Evolutionary conservation across 2,329 filamentous ascomycete genomes (phyloP).

Genomic region (Verticillium nonalfalfae): DNA sequence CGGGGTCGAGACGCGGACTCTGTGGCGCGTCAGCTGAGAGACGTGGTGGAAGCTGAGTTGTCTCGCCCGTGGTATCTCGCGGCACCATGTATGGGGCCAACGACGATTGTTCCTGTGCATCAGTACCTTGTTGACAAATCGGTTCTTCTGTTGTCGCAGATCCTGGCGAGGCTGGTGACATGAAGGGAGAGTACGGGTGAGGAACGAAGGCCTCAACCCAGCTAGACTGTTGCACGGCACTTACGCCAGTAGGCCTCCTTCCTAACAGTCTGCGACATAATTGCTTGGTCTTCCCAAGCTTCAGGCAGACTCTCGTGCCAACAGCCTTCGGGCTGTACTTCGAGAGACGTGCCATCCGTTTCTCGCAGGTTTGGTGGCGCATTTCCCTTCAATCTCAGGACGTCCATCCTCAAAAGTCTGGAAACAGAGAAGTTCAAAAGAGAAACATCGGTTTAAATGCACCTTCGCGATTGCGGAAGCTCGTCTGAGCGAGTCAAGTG

Average conservation of each 20-base stretch:
- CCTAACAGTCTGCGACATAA: not conserved
- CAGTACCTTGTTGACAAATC: not conserved
- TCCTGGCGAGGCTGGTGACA: not conserved
- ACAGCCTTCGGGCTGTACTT: not conserved
- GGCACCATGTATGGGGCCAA: too few species aligned
- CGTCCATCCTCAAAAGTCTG: too few species aligned
- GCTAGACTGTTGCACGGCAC: not conserved
- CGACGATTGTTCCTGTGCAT: not conserved
- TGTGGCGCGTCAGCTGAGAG: not conserved
- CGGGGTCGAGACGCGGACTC: not conserved
- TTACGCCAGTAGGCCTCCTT: not conserved
- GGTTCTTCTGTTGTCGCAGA: not conserved
- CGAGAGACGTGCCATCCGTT: not conserved
- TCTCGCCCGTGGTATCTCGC: too few species aligned
- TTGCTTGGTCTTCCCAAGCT: not conserved
- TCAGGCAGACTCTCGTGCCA: not conserved
- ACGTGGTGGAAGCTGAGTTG: not conserved
- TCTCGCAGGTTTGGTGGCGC: not conserved
- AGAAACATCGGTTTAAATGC: too few species aligned
- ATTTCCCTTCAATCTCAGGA: too few species aligned
- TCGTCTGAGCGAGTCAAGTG: too few species aligned
- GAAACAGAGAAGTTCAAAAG: too few species aligned
- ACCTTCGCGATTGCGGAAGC: too few species aligned
- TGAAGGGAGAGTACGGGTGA: not conserved
- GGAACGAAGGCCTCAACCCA: not conserved